Conservation (phyloP, 331 rosid genomes). For the Malus hybrid region DNA sequence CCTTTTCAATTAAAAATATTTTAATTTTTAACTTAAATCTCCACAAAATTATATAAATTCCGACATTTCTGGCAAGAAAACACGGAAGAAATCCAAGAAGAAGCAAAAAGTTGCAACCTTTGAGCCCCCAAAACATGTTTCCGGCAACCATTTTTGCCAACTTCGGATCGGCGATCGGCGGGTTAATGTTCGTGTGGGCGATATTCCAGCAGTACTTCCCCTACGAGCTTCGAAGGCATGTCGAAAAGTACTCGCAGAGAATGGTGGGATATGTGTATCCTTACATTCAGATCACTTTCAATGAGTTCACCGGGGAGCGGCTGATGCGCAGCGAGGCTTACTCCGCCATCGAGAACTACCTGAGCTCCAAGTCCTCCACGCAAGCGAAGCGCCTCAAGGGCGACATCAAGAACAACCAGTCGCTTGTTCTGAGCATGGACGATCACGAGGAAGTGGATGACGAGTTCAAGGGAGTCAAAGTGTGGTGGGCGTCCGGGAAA, state of each 20-base stretch:
- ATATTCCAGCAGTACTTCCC: conserved; percentile 62
- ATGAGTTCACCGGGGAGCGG: conserved; percentile 28
- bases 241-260: conserved; percentile 21
- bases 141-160: conserved; percentile 27
- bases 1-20: not conserved
- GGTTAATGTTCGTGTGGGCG: conserved; percentile 67
- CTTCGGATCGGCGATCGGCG: conserved; percentile 55
- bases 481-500: conserved; percentile 25
- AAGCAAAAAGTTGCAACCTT: conserved; percentile 10
- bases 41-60: not conserved
- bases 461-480: conserved; percentile 7
- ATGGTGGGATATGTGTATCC: conserved; percentile 10
- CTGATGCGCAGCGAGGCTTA: conserved; percentile 20
- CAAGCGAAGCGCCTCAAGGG: conserved; percentile 28
- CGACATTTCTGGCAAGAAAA: not conserved
- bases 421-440: conserved; percentile 25
- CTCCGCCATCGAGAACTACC: conserved; percentile 18
- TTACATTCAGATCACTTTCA: conserved; percentile 19
- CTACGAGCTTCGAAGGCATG: conserved; percentile 24
- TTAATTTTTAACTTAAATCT: too few species aligned
- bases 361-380: conserved; percentile 3
- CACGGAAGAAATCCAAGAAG: not conserved
- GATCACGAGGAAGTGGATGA: conserved; percentile 24
- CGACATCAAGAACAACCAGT: conserved; percentile 10
- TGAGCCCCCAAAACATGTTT: not conserved